Base-by-base conservation (phyloP, 148 eudicot species). In the Chenopodium formosanum region DNA sequence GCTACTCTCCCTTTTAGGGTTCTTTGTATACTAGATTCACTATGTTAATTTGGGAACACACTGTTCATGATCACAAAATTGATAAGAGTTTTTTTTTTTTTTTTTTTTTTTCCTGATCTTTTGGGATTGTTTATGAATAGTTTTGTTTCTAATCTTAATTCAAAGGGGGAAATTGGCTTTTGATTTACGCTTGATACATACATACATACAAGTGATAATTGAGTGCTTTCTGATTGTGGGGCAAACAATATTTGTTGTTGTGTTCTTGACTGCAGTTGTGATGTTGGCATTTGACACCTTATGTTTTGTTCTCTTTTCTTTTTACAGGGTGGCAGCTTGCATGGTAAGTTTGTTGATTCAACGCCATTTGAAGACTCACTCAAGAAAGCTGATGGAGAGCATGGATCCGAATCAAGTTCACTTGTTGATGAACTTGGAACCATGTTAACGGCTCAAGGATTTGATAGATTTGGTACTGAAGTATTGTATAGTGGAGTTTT, bases 401-500 rank as follows among this genome's bases (percentile, higher is more conserved):
- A 80, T 27, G 88, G 80, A 70, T 85, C 89, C 72, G 88, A 88
- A 56, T 73, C 88, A 17, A 79, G 76, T 78, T 86, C 93, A 46
- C 94, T 93, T 80, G 91, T 92, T 58, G 90, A 92, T 72, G 97
- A 95, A 48, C 91, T 95, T 52, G 97, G 99, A 74, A 83, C 94
- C 29, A 80, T 86, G 88, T 84, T 95, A 85, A 81, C 86, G 29
- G 85, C 87, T 23, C 78, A 78, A 73, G 99, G 99, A 23, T 95
- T 95, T 78, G 89, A 95, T 79, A 87, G 87, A 87, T 86, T 85
- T 84, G 99, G 99, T 48, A 78, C 78, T 1, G 99, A 95, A 84
- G 93, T 91, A 64, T 69, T 95, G 69, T 95, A 95, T 70, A 95
- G 99, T 78, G 99, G 99, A 73, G 87, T 93, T 72, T 93, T 91